Conservation (phyloP, 495 filamentous ascomycete genomes). For the Aspergillus bertholletiae region DNA sequence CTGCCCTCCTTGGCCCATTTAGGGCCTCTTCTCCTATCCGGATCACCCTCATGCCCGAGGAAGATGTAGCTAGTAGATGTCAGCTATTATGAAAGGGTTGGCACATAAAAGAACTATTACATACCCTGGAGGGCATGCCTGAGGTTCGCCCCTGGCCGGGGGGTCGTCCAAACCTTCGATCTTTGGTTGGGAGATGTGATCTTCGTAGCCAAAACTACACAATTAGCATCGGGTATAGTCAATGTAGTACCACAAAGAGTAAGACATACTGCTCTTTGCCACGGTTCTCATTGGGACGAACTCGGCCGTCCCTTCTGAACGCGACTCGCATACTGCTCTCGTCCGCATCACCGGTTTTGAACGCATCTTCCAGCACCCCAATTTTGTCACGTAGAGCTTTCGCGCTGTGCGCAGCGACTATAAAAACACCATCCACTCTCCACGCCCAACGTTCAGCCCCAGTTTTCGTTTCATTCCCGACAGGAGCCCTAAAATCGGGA, state of each 20-base stretch:
- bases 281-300: background rate
- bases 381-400: constrained; percentile 2
- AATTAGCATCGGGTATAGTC: background rate
- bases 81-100: background rate
- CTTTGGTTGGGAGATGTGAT: constrained; percentile 27
- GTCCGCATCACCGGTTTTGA: background rate
- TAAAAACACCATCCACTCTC: constrained; percentile 6
- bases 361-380: background rate
- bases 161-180: constrained; percentile 24
- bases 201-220: constrained; percentile 29
- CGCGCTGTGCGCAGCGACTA: constrained; percentile 1
- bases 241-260: background rate
- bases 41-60: background rate
- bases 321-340: background rate
- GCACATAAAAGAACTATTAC: background rate
- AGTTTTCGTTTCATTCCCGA: background rate
- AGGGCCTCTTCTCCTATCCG: constrained; percentile 7
- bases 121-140: constrained; percentile 20
- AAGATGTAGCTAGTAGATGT: background rate
- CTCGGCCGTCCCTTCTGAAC: background rate
- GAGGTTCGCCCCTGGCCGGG: constrained; percentile 12
- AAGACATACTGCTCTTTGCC: constrained; percentile 16
- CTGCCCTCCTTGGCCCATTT: constrained; percentile 33
- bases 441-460: background rate
- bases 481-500: constrained; percentile 1